Evolutionary conservation across 345 rosid genomes (phyloP).

Genomic region (Gossypium bickii): DNA sequence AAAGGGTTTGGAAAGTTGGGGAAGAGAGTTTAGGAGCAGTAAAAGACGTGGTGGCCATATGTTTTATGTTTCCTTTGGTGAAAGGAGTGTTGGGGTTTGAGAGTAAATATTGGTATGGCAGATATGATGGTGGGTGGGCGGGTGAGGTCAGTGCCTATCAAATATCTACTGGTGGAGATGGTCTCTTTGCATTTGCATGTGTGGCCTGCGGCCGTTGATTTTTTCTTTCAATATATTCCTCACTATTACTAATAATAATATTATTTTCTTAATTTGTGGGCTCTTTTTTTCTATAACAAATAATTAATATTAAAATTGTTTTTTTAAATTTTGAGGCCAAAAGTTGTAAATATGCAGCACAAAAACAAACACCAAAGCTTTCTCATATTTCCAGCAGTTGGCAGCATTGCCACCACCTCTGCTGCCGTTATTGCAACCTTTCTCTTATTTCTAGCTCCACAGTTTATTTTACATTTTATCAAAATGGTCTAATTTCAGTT

Average conservation of each 20-base stretch:
- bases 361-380: too few species aligned
- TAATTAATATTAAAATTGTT: too few species aligned
- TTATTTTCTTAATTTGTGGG: background rate
- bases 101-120: background rate
- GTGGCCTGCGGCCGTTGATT: background rate
- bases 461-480: too few species aligned
- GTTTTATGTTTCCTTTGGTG: background rate
- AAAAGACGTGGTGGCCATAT: conserved; percentile 39
- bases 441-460: too few species aligned
- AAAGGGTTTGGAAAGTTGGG: conserved; percentile 43
- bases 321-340: too few species aligned
- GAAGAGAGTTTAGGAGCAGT: conserved; percentile 64
- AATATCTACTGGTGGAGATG: background rate
- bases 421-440: too few species aligned
- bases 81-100: background rate
- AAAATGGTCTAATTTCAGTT: too few species aligned
- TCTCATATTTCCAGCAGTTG: too few species aligned
- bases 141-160: background rate
- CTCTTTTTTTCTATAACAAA: too few species aligned
- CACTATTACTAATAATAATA: background rate
- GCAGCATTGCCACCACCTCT: too few species aligned
- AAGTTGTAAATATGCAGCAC: too few species aligned
- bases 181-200: background rate
- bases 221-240: background rate
- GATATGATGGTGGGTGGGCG: background rate